Base-by-base conservation (phyloP, 2,329 filamentous ascomycete genomes). In the Diplodia corticola region DNA sequence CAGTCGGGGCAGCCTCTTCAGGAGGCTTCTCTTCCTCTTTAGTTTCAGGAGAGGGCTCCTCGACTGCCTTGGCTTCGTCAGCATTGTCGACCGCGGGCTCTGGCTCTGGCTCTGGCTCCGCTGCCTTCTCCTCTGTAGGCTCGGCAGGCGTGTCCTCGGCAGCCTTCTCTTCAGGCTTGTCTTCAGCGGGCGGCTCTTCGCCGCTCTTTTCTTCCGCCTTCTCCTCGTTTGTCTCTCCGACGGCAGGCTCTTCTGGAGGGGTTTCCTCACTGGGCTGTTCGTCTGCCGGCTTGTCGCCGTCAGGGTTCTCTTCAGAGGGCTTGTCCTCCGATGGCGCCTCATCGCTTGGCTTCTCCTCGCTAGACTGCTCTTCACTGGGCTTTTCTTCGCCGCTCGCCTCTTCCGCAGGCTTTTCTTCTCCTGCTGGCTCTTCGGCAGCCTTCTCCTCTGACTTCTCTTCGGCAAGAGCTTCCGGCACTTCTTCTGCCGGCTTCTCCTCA, bases 21-120 rank as follows among this genome's bases (percentile, higher is more conserved):
- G 22, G n/a, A 17, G 61, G 4, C 50, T 55, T 64, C 24, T 24
- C 54, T 50, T 65, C 63, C 24, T 55, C 51, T 17, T 50, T 35
- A 1, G 20, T 24, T n/a, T 53, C 50, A 12, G 50, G 13, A 53
- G 50, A 17, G 17, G 22, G 15, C 26, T 46, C 40, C 4, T 48
- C 40, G n/a, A 9, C 57, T n/a, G 13, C 12, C 60, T 63, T 63
- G 12, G 30, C 26, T 15, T 30, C 61, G 4, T 54, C 28, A 5
- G 40, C 22, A 30, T 30, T 40, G 37, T 40, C 40, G n/a, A n/a
- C 40, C n/a, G 40, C 40, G 17, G 40, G 17, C 40, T 44, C 40
- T 7, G 28, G 30, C 30, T 33, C 9, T 6, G 44, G 1, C 3
- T 37, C 48, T 20, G 30, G 7, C 55, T 66, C 64, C 15, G 20